Evolutionary conservation across 2,329 filamentous ascomycete genomes (phyloP), one percentile per base, ranked within the genome.

Genomic region (Colletotrichum brevisporum): DNA sequence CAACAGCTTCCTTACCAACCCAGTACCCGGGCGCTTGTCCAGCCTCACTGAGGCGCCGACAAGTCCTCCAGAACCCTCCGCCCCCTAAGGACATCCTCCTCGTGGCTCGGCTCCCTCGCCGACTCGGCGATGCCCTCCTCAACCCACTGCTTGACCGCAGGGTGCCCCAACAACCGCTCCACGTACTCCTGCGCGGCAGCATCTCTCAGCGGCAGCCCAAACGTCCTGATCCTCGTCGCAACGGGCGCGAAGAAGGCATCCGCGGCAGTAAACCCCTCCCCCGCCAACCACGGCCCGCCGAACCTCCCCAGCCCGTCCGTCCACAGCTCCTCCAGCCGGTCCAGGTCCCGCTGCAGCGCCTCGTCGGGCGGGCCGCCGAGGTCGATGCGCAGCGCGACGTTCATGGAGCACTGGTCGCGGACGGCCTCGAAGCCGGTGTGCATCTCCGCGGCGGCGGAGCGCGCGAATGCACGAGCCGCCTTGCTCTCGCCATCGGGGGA

Each of bases 371-470:
- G 58, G 4, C 61, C 55, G 1, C 70, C 74, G 48, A 82, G 63
- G 55, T 80, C 75, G 45, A 84, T 75, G 15, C 82, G 74, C 21
- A 83, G 63, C 0, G 75, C 79, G 3, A 84, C 80, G 62, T 84
- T 85, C 77, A 82, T 81, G 36, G 76, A 73, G 67, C 82, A 84
- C 70, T 84, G 79, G 57, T 80, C 75, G 1, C 84, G 79, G 26
- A 86, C 73, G 18, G 77, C 76, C 4, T 57, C 51, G 70, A 85
- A 86, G 31, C 81, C 76, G 2, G 83, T 77, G 74, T 85, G 83
- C 83, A 86, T 85, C 73, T 85, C 81, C 0, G 83, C 81, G 5
- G 81, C 79, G 8, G 83, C 84, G 31, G 75, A 76, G 45, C 83
- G 77, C 15, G 84, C 84, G 69, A 81, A 82, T 1, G 83, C 81